phyloP scores from a whole-genome alignment of 306 rosid genomes.

The Cucurbita pepo region DNA sequence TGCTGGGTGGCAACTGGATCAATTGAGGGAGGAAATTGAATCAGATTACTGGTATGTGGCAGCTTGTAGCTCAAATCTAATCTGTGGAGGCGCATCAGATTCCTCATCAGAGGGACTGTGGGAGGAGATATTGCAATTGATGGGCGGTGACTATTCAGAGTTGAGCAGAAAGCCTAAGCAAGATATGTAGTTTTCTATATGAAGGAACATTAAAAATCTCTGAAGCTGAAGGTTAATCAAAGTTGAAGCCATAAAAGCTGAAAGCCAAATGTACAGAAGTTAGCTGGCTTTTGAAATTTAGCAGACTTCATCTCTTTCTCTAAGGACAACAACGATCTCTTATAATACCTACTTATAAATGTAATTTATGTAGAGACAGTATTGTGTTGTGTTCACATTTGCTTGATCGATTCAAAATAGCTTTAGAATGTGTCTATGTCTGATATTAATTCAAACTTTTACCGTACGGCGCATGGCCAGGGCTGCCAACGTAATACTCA shows the following conservation, averaged over 20 bases:
- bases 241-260: conserved; percentile 4
- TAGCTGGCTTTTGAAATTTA: conserved; percentile 23
- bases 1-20: conserved; percentile 99
- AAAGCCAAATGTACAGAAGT: conserved; percentile 42
- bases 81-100: conserved; percentile 34
- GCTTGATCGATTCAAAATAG: neutral
- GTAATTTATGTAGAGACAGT: neutral
- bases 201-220: neutral
- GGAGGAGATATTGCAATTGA: conserved; percentile 83
- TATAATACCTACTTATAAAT: neutral
- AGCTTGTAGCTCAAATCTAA: conserved; percentile 87
- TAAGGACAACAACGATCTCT: neutral
- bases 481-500: neutral
- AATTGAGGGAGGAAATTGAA: conserved; percentile 83
- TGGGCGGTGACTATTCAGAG: conserved; percentile 94
- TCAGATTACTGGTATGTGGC: conserved; percentile 90
- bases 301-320: conserved; percentile 11
- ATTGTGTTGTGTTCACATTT: neutral
- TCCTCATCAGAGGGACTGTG: conserved; percentile 62
- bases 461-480: too few species aligned
- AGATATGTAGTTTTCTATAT: conserved; percentile 42
- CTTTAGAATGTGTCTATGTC: neutral
- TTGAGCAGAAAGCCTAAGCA: conserved; percentile 92
- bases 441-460: neutral
- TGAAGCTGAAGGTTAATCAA: neutral